Conservation (phyloP, 352 stramenopile genomes). For the Pythium aristosporum region DNA sequence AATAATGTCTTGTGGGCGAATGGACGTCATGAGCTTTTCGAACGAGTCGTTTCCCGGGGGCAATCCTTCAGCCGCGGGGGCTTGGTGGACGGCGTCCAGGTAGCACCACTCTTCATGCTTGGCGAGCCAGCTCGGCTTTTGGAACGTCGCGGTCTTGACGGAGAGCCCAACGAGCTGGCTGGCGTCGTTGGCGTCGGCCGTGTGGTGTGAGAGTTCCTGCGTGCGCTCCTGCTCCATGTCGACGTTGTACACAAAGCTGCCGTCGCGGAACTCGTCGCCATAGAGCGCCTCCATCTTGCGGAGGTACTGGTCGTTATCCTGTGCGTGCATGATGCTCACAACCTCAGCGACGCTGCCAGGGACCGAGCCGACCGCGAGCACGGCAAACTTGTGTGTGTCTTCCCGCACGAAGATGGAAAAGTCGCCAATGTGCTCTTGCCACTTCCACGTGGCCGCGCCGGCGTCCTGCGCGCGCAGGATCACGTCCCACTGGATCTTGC, state of each 20-base stretch:
- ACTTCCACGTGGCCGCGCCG: constrained; percentile 19
- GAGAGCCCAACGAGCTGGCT: constrained; percentile 19
- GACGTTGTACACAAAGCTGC: constrained; percentile 21
- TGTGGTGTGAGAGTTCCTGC: constrained; percentile 10
- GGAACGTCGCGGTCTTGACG: constrained; percentile 31
- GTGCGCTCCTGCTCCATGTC: constrained; percentile 8
- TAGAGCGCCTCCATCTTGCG: constrained; percentile 27
- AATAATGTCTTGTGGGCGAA: constrained; percentile 25
- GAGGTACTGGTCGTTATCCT: constrained; percentile 16
- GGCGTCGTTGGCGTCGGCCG: constrained; percentile 3
- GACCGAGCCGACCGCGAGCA: constrained; percentile 24
- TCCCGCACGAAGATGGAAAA: constrained; percentile 26
- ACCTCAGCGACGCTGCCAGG: constrained; percentile 15
- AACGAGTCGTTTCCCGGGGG: constrained; percentile 9
- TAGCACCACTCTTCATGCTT: constrained; percentile 32
- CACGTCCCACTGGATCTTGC: constrained; percentile 23
- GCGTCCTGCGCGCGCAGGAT: constrained; percentile 7
- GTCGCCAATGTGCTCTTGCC: constrained; percentile 21
- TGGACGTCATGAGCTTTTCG: constrained; percentile 30
- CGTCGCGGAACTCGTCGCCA: constrained; percentile 20
- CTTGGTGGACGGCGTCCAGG: constrained; percentile 19
- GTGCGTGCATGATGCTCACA: constrained; percentile 15
- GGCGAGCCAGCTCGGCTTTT: constrained; percentile 22
- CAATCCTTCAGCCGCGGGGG: background rate
- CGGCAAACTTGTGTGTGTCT: constrained; percentile 14